Base-by-base conservation (phyloP, 345 rosid genomes). In the Rhizophora mangle region DNA sequence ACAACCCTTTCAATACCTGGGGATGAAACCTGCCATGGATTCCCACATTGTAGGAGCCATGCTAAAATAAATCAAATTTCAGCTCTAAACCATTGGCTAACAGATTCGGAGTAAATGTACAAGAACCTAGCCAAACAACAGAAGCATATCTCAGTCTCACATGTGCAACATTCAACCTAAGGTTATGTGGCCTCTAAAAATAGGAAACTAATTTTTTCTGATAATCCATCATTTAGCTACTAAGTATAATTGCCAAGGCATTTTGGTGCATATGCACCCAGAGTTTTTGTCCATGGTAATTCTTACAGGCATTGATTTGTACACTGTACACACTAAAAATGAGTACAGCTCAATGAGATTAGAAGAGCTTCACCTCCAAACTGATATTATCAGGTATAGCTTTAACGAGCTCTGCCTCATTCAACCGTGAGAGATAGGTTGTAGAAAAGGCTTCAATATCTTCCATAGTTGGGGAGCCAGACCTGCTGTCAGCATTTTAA, bases 1-100 rank as follows among this genome's bases (percentile, higher is more conserved):
- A 93, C 88, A 9, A 89, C 88, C 63, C 96, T 86, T 75, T 91
- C 97, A 20, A 89, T 89, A 22, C 96, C 96, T 37, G 96, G 97
- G 69, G 98, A 93, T 56, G 96, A 93, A 26, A 93, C 97, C 97
- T 91, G 84, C 70, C 58, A 63, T 63, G 11, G 34, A 60, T 36
- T 74, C 57, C 62, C 19, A 46, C 31, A 8, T 13, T 31, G 59
- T 43, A 20, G 43, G 31, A 43, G 43, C 2, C n/a, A 63, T 10
- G 20, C 15, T 26, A 11, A n/a, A 60, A 58, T 53, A 60, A 71
- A 79, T 46, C 24, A 57, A 66, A 60, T 37, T 57, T 47, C 63
- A 46, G 30, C 46, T 43, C 18, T 31, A 65, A 32, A 55, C 21
- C 43, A 65, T 51, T 52, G 34, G 49, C 49, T 43, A 43, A 43